Evolutionary conservation across 2,329 filamentous ascomycete species (phyloP), one percentile per base, ranked within the genome.

Genomic region (Stachybotrys elegans): DNA sequence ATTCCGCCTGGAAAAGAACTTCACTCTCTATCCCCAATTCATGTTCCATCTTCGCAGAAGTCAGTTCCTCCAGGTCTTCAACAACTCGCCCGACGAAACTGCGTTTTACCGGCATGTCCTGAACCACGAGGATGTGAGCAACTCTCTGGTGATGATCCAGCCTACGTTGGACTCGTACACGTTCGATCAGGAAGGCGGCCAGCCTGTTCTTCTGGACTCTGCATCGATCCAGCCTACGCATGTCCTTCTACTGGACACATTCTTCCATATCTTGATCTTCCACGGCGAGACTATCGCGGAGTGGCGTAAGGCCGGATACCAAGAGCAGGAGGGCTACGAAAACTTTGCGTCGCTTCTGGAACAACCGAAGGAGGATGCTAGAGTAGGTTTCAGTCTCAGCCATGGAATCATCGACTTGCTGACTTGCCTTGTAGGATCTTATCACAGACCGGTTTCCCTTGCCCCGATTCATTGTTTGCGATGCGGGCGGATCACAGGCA

Each of bases 261-360:
- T 98, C 75, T 98, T 98, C 79, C 93, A 98, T 65, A 98, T 98
- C 49, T 81, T 98, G 44, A 98, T 98, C 57, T 98, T 97, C 79
- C 91, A 98, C 58, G 93, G 93, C 50, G 92, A 98, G 73, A 97
- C 92, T 0, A 87, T 97, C 66, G 93, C 93, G 1, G 90, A 96
- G 63, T 98, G 93, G 93, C 84, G 91, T 53, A 97, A 98, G 67
- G 91, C 91, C 16, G 93, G 93, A 1, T 98, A 98, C 62, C 93
- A 98, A 56, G 90, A 96, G 3, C 92, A 97, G 66, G 92, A 96
- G 62, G 93, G 93, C 9, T 98, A 98, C 60, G 93, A 97, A 67
- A 97, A 96, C 68, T 95, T 98, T 70, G 86, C 85, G 40, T 70
- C 83, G 23, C 75, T 98, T 41, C 76, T 98, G 39, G 90, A 96